These are phyloP conservation scores for Schoenoplectus triqueter DNA, from an alignment of 202 grass and related monocot genomes.

Conservation along the genomic window DNA sequence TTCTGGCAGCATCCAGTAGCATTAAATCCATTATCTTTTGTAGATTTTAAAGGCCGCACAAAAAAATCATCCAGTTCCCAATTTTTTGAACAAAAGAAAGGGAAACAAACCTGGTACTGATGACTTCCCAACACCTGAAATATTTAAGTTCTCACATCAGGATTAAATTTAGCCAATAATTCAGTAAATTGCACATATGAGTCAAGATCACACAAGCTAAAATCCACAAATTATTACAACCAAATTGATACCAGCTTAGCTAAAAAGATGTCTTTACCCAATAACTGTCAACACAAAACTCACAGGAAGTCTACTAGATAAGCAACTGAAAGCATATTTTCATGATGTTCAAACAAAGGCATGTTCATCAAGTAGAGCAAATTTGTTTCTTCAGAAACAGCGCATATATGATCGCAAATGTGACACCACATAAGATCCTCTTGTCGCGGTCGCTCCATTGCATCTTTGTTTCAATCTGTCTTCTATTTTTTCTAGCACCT, in stretches of 20 bases:
- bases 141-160: no score
- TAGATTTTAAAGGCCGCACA: no score
- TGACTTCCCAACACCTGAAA: no score
- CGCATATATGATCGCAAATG: neutral
- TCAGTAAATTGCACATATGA: no score
- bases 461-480: neutral
- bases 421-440: neutral
- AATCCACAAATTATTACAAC: neutral
- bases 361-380: neutral
- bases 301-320: neutral
- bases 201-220: neutral
- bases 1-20: no score
- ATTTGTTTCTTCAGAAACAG: neutral
- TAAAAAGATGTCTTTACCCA: neutral
- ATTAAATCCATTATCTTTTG: no score
- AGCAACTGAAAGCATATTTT: neutral
- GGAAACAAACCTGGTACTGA: no score
- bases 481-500: conserved; percentile 7
- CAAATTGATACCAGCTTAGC: neutral
- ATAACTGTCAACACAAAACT: conserved; percentile 7
- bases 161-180: no score
- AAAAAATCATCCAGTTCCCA: no score
- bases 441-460: conserved; percentile 1
- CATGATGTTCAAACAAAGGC: neutral
- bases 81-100: no score